Conservation (phyloP, 352 stramenopile species). For the Phytophthora multivora region DNA sequence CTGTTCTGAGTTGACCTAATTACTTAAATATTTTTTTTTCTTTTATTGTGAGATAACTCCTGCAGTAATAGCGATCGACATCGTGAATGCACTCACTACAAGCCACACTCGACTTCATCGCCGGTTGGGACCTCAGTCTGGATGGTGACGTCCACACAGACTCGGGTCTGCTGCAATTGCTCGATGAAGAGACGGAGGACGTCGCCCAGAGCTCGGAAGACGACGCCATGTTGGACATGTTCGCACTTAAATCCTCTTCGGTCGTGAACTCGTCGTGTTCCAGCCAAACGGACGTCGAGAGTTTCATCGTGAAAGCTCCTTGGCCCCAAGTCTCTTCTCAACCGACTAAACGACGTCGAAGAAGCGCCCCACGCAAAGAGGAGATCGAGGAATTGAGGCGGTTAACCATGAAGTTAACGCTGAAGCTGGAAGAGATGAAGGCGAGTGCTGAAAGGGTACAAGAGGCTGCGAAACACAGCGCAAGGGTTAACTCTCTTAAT, state of each 20-base stretch:
- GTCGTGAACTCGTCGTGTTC: background rate
- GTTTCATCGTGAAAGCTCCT: background rate
- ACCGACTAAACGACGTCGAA: slow-evolving; percentile 6
- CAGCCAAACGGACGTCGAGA: background rate
- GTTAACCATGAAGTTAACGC: background rate
- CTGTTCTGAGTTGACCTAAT: too few species aligned
- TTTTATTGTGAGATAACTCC: too few species aligned
- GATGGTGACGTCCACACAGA: too few species aligned
- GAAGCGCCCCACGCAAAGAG: slow-evolving; percentile 11
- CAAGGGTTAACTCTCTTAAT: background rate
- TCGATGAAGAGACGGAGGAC: slow-evolving; percentile 1
- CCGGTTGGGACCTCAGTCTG: too few species aligned
- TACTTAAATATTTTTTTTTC: too few species aligned
- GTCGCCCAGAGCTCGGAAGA: slow-evolving; percentile 6
- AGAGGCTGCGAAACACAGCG: background rate
- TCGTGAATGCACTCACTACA: slow-evolving; percentile 15
- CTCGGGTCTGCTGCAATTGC: background rate
- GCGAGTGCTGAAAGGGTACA: background rate
- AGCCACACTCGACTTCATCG: slow-evolving; percentile 23
- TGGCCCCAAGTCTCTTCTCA: background rate
- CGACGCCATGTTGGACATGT: background rate
- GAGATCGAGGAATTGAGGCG: slow-evolving; percentile 19
- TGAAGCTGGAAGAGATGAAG: slow-evolving; percentile 6
- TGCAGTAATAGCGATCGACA: too few species aligned
- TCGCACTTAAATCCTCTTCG: background rate